A percentile compares a stretch with the other conserved stretches of the same genome.
Evolutionary conservation across 352 stramenopile genomes (phyloP).

Genomic region (Phytopythium ostracodes): DNA sequence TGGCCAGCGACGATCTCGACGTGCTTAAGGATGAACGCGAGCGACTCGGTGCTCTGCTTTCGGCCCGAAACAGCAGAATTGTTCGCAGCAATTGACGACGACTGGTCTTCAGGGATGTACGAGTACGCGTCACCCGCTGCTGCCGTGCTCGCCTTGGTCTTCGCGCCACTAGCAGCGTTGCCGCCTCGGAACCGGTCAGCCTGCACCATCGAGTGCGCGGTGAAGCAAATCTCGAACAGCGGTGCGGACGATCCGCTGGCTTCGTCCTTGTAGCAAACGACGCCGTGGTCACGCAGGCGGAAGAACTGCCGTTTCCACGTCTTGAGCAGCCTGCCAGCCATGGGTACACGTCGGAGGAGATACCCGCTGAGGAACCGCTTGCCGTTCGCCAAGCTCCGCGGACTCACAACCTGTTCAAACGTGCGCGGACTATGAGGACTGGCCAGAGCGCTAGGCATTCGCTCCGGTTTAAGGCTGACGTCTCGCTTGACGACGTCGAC

Average conservation of each 20-base stretch:
- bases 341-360: conserved; percentile 48
- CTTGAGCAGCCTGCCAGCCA: conserved; percentile 60
- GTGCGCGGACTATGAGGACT: conserved; percentile 7
- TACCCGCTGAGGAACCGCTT: conserved; percentile 57
- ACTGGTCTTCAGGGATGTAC: conserved; percentile 12
- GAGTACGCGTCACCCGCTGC: background rate
- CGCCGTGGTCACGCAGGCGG: conserved; percentile 52
- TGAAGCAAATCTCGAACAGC: conserved; percentile 66
- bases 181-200: conserved; percentile 19
- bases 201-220: conserved; percentile 30
- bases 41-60: conserved; percentile 17
- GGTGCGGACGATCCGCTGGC: conserved; percentile 20
- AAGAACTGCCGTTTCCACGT: conserved; percentile 74
- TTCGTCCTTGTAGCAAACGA: conserved; percentile 63
- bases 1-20: conserved; percentile 38
- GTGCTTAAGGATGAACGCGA: conserved; percentile 44
- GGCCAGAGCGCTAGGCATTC: background rate
- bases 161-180: background rate
- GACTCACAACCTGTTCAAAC: conserved; percentile 52
- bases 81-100: background rate
- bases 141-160: conserved; percentile 6
- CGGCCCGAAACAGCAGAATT: conserved; percentile 1
- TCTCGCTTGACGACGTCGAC: background rate
- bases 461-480: background rate
- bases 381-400: conserved; percentile 41